These are phyloP conservation scores for Ceratocystis lukuohia DNA, from an alignment of 2,329 filamentous ascomycete species.

Conservation along the genomic window DNA sequence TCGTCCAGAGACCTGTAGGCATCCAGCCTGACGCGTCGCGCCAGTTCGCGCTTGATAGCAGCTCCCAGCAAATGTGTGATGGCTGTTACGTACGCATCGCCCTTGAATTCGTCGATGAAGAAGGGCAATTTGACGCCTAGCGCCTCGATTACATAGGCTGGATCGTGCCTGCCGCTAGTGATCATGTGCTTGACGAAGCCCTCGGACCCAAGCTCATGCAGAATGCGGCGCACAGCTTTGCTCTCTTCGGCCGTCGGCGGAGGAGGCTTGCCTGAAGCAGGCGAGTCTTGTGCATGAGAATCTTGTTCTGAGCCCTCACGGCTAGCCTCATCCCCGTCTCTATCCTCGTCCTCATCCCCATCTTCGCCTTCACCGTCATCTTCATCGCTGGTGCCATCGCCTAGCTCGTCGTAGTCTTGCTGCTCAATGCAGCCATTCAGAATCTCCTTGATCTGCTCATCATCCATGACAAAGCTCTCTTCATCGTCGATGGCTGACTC, in stretches of 20 bases:
- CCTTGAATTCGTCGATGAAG: slow-evolving; percentile 10
- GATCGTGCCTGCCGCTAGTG: background rate
- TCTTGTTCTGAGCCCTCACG: too few species aligned
- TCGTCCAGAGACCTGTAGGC: slow-evolving; percentile 80
- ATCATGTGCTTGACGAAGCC: slow-evolving; percentile 10
- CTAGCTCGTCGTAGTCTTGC: background rate
- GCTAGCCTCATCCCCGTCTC: background rate
- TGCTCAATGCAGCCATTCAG: slow-evolving; percentile 17
- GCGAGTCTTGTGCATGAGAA: background rate
- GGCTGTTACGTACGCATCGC: slow-evolving; percentile 5
- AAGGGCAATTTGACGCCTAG: slow-evolving; percentile 13
- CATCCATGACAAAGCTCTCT: slow-evolving; percentile 10
- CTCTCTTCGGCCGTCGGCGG: background rate
- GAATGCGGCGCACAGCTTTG: slow-evolving; percentile 8
- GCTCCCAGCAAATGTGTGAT: slow-evolving; percentile 47
- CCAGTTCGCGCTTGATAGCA: slow-evolving; percentile 66
- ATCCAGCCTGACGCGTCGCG: slow-evolving; percentile 64
- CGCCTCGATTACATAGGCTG: slow-evolving; percentile 10
- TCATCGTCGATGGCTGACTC: slow-evolving; percentile 3
- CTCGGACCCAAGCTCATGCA: slow-evolving; percentile 14
- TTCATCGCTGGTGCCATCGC: background rate
- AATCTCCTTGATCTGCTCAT: slow-evolving; percentile 18
- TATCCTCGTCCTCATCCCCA: background rate
- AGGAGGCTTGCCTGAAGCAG: background rate
- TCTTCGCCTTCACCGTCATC: background rate